Evolutionary conservation across 2,329 filamentous ascomycete species (phyloP).

Genomic region (Arthrinium puccinioides): DNA sequence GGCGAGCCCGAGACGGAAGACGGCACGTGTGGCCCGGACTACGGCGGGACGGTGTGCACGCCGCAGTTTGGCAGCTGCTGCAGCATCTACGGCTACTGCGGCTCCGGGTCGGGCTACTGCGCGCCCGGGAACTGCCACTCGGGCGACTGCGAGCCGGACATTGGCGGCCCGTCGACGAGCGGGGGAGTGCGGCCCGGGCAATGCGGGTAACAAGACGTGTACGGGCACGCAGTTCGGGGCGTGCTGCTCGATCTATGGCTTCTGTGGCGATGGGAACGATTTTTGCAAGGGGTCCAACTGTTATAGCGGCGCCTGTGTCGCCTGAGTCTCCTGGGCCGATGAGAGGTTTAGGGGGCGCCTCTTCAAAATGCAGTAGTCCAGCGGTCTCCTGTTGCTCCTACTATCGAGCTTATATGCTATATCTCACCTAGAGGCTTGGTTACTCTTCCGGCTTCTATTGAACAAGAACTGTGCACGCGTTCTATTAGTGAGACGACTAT

Average conservation of each 20-base stretch:
- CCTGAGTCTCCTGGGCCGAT: no score
- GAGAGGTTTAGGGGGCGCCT: no score
- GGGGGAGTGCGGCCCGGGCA: slow-evolving; percentile 17
- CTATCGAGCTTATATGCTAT: no score
- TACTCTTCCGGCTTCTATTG: no score
- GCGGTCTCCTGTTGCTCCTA: no score
- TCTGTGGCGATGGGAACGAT: slow-evolving; percentile 15
- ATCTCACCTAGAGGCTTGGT: no score
- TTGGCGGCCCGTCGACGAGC: slow-evolving; percentile 13
- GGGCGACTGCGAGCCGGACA: slow-evolving; percentile 15
- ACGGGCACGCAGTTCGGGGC: slow-evolving; percentile 18
- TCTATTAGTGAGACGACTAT: no score
- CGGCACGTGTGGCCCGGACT: slow-evolving; percentile 11
- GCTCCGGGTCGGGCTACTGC: not conserved
- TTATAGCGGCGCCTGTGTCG: slow-evolving; percentile 13
- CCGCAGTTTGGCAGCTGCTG: slow-evolving; percentile 1
- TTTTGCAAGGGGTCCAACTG: slow-evolving; percentile 16
- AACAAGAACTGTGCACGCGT: no score
- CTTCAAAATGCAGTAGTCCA: no score
- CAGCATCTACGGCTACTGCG: slow-evolving; percentile 1
- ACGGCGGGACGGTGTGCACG: slow-evolving; percentile 1
- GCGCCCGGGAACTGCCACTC: not conserved
- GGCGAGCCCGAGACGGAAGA: slow-evolving; percentile 7
- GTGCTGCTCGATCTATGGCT: slow-evolving; percentile 16
- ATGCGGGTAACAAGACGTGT: slow-evolving; percentile 20